Evolutionary conservation across 2,329 filamentous ascomycete genomes (phyloP), one percentile per base, ranked within the genome.

Genomic region (Bipolaris zeicola): DNA sequence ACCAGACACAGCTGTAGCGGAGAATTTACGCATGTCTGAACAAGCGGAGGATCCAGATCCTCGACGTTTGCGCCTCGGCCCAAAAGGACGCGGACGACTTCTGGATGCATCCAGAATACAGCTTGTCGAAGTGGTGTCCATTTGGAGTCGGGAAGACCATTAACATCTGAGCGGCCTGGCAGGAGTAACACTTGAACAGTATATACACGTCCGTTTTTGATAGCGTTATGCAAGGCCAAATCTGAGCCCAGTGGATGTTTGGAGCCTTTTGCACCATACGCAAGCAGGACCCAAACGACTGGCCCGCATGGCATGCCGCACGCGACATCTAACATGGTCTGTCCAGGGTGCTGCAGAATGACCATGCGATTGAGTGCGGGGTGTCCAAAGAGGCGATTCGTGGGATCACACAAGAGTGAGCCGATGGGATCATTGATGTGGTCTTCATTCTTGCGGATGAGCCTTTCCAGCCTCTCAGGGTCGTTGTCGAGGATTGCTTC

Each of bases 181-280:
- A 64, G 38, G 4, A 72, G 52, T 5, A 76, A 48, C 13, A 63
- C 59, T 39, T 73, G 67, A 0, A 75, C 70, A 10, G 66, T 73
- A 37, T 68, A 67, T 1, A 58, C 49, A 3, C 71, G 61, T 16
- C 67, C 68, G 31, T 75, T 76, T 42, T 69, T 74, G 42, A 75
- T 75, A 4, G 72, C 73, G 52, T 75, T 76, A 36, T 75, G 67
- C 6, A 76, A 55, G 1, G 73, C 66, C 10, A 74, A 53, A 36
- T 75, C 72, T 5, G 64, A 72, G 0, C 72, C 72, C 5, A 70
- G 60, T 2, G 72, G 72, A 44, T 75, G 68, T 14, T 51, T 66
- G 3, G 71, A 68, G 24, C 71, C 65, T 52, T 61, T 73, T 4
- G 63, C 72, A n/a, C 66, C 66, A 48, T 73, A 62, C 0, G 64